Base-by-base conservation (phyloP, 495 filamentous ascomycete species). In the Xylaria longipes region DNA sequence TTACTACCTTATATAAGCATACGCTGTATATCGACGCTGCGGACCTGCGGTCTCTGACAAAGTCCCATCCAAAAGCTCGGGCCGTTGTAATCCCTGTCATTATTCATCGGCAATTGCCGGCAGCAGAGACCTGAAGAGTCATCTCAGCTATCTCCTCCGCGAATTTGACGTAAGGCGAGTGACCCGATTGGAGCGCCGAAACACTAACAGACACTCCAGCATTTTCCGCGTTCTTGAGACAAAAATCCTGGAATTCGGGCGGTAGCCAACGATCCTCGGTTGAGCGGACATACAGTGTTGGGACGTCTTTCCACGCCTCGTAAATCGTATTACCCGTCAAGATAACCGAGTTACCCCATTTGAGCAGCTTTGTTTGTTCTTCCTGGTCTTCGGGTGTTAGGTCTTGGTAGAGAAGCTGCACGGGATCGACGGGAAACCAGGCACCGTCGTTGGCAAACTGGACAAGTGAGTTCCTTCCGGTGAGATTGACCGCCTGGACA, bases 251-350 rank as follows among this genome's bases (percentile, higher is more conserved):
- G 72, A 79, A 82, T 2, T 72, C 60, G 29, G 70, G 60, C 0
- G 75, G 76, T 15, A 83, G 64, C n/a, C 76, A 75, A 62, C 72
- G 74, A 74, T 84, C 83, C 65, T 77, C 64, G 25, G 72, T 72
- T 5, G 81, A 80, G 1, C 52, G 54, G 41, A 83, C 67, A 77
- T 84, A 84, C 2, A 77, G 82, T 27, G 75, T 63, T 20, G 82
- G 81, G 37, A 83, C 65, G 4, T 70, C 65, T 58, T 67, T 72
- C 83, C 82, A 85, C 3, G 78, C 35, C 35, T 37, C 35, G 35
- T 37, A 37, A 37, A 8, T 37, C 35, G 35, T 37, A 8, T 37
- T 37, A 37, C 3, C 35, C 3, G 35, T 37, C 35, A 37, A 37
- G 43, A 46, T 46, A 5, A 43, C 58, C 22, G 73, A 56, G 37